Evolutionary conservation across 2,329 filamentous ascomycete species (phyloP).

Genomic region (Cercospora brassicicola): DNA sequence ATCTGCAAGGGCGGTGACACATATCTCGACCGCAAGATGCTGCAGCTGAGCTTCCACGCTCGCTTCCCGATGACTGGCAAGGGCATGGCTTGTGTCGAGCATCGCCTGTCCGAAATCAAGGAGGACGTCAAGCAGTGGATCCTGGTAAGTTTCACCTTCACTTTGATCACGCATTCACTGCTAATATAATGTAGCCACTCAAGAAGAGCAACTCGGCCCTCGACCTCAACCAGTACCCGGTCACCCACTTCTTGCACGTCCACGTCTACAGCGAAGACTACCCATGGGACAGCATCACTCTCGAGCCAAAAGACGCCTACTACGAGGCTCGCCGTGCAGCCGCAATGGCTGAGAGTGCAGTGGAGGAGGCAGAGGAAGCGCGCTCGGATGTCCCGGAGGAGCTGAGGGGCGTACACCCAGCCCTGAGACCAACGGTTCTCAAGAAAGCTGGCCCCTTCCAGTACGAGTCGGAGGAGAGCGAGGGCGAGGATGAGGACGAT

Average conservation of each 20-base stretch:
- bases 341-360: background rate
- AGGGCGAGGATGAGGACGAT: slow-evolving; percentile 1
- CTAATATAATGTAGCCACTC: slow-evolving; percentile 31
- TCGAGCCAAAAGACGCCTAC: background rate
- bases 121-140: slow-evolving; percentile 46
- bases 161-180: background rate
- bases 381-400: background rate
- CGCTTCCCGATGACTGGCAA: slow-evolving; percentile 48
- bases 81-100: slow-evolving; percentile 45
- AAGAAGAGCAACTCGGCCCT: slow-evolving; percentile 45
- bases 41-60: slow-evolving; percentile 41
- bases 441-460: slow-evolving; percentile 6
- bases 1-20: slow-evolving; percentile 44
- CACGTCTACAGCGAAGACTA: slow-evolving; percentile 44
- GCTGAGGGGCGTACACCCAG: background rate
- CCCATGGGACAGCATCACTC: slow-evolving; percentile 39
- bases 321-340: background rate
- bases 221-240: slow-evolving; percentile 40
- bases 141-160: slow-evolving; percentile 15
- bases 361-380: background rate
- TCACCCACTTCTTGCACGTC: slow-evolving; percentile 50
- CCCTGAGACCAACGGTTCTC: background rate
- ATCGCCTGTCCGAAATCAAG: slow-evolving; percentile 46
- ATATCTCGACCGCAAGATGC: slow-evolving; percentile 46
- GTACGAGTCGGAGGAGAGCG: background rate